Evolutionary conservation across 305 asterid genomes (phyloP).

Genomic region (Fraxinus ornus): DNA sequence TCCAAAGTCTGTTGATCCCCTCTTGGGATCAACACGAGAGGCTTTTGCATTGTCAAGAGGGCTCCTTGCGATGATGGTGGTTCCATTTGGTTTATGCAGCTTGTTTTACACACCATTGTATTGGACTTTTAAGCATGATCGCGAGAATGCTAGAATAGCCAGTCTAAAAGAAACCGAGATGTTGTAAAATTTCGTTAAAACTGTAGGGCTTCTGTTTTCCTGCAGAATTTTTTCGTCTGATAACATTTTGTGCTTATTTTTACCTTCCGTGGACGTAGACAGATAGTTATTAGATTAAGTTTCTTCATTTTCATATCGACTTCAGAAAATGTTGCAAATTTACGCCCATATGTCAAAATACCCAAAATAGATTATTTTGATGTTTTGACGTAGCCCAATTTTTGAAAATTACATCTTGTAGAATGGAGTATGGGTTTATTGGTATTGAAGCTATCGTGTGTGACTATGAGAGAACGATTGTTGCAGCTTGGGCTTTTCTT

Average conservation of each 20-base stretch:
- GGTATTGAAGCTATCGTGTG: too few species aligned
- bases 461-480: too few species aligned
- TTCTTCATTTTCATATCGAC: background rate
- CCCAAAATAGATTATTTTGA: too few species aligned
- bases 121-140: conserved; percentile 72
- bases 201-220: background rate
- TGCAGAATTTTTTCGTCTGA: background rate
- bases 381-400: too few species aligned
- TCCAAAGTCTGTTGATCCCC: conserved; percentile 66
- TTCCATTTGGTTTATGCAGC: conserved; percentile 76
- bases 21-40: conserved; percentile 60
- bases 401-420: too few species aligned
- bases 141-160: conserved; percentile 68
- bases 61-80: conserved; percentile 80
- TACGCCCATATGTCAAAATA: too few species aligned
- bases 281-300: background rate
- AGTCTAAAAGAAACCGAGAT: conserved; percentile 70
- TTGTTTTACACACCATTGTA: conserved; percentile 88
- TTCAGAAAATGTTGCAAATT: too few species aligned
- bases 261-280: background rate
- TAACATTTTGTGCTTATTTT: background rate
- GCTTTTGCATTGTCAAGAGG: conserved; percentile 83
- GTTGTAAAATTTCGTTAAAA: conserved; percentile 32
- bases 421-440: too few species aligned
- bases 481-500: too few species aligned